Evolutionary conservation across 148 eudicot species (phyloP).

Genomic region (Linanthus parryae): DNA sequence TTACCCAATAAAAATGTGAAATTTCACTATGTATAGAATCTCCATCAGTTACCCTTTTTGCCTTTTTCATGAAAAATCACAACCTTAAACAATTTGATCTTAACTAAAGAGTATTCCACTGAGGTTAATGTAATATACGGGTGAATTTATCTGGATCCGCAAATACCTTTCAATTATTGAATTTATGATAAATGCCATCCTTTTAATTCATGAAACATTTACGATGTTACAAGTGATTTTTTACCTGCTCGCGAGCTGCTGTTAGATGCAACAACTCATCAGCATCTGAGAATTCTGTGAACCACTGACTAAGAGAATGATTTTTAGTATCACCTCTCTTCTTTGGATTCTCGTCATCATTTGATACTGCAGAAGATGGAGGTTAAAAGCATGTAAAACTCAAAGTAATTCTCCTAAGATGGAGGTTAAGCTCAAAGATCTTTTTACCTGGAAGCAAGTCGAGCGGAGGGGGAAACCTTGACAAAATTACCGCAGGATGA

Average conservation of each 20-base stretch:
- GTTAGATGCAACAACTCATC: conserved; percentile 76
- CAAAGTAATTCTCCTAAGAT: neutral
- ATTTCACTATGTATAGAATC: too few relatives aligned
- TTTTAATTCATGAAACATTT: neutral
- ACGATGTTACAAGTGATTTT: neutral
- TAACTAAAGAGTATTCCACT: too few relatives aligned
- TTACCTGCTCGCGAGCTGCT: conserved; percentile 85
- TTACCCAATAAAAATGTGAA: too few relatives aligned
- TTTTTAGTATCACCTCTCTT: conserved; percentile 48
- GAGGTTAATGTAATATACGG: neutral
- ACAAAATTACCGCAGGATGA: conserved; percentile 62
- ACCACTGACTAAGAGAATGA: conserved; percentile 62
- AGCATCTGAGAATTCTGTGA: conserved; percentile 65
- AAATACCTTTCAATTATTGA: neutral
- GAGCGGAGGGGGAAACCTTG: conserved; percentile 38
- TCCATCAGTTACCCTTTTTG: too few relatives aligned
- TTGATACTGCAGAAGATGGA: conserved; percentile 21
- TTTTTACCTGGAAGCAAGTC: conserved; percentile 45
- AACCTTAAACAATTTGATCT: too few relatives aligned
- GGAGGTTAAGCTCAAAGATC: neutral
- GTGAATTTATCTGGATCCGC: neutral
- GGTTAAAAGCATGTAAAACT: conserved; percentile 3
- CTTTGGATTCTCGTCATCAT: conserved; percentile 25
- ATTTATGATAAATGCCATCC: neutral
- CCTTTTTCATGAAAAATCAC: too few relatives aligned